Conservation (phyloP, 2,329 filamentous ascomycete species). For the Polytolypa hystricis region DNA sequence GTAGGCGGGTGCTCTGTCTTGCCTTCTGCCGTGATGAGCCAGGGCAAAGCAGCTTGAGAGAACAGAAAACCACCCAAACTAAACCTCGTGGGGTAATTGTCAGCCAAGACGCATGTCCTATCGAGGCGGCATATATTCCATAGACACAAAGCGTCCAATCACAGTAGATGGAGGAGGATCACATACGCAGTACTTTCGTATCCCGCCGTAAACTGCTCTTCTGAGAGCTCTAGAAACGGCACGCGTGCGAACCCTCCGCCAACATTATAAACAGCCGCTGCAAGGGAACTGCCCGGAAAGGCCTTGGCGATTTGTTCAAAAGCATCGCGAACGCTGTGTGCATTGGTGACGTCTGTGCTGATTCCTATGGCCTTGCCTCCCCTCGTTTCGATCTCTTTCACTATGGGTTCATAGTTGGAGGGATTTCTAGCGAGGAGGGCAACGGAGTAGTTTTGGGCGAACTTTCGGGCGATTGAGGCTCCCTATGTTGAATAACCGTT, state of each 20-base stretch:
- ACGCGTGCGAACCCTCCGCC: constrained; percentile 47
- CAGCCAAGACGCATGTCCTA: too few species aligned
- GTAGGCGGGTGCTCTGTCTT: constrained; percentile 59
- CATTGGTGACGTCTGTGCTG: constrained; percentile 46
- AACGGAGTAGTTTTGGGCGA: constrained; percentile 48
- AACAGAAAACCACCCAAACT: constrained; percentile 61
- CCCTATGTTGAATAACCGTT: constrained; percentile 35
- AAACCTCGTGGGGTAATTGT: constrained; percentile 2
- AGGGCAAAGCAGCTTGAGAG: constrained; percentile 58
- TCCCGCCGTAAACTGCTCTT: constrained; percentile 44
- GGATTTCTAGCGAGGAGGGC: constrained; percentile 49
- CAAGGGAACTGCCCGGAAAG: constrained; percentile 35
- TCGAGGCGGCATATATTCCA: too few species aligned
- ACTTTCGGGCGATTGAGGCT: constrained; percentile 49
- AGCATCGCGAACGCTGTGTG: constrained; percentile 41
- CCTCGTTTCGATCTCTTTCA: constrained; percentile 46
- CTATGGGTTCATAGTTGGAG: constrained; percentile 44
- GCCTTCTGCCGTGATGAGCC: constrained; percentile 50
- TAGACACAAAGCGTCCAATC: too few species aligned
- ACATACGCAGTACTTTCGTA: constrained; percentile 41
- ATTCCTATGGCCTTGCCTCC: constrained; percentile 52
- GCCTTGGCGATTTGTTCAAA: constrained; percentile 44
- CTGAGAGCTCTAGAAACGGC: constrained; percentile 49
- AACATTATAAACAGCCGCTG: constrained; percentile 52
- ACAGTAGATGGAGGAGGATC: neutral